Evolutionary conservation across 2,329 filamentous ascomycete genomes (phyloP), one percentile per base, ranked within the genome.

Genomic region (Calonectria multiphialidica): DNA sequence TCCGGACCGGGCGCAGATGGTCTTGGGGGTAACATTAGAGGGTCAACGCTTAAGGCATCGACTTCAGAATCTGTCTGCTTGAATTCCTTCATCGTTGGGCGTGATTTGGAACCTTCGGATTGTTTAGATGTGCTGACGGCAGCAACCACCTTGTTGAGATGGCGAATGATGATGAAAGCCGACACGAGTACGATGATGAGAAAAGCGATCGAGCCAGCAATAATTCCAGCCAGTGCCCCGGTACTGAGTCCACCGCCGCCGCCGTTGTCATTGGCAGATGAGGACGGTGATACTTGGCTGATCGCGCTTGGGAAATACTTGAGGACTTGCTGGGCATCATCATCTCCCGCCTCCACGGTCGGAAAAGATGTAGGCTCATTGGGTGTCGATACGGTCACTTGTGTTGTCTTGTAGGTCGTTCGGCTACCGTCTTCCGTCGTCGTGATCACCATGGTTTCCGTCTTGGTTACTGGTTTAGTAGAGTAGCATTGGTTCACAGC

Each of bases 151-250:
- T 82, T 84, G 70, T 85, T 89, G 18, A 91, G 84, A 12, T 86
- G 86, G 1, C 87, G 84, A 55, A 91, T 83, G 57, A 91, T 86
- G 61, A 90, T 80, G 71, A 84, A 87, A 2, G 88, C 83, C 0
- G 85, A 85, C 2, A 84, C 81, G 7, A 91, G 45, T 13, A 90
- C 83, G 30, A 87, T 81, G 1, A 89, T 68, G 2, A 91, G 81
- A 13, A 91, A 78, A 0, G 83, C 84, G 3, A 88, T 81, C 15
- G 86, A 86, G 1, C 88, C 89, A 2, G 85, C 87, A 40, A 91
- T 84, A 25, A 91, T 89, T 2, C 90, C 90, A 3, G 87, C 89
- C 2, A 91, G 81, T 30, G 86, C 82, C 1, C 80, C 83, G 0
- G 76, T 80, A 7, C 84, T 84, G 25, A 89, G 80, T 15, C 83